These are phyloP conservation scores for Entomophthora muscae DNA, from an alignment of 371 early-diverging fungal genomes.

Conservation along the genomic window DNA sequence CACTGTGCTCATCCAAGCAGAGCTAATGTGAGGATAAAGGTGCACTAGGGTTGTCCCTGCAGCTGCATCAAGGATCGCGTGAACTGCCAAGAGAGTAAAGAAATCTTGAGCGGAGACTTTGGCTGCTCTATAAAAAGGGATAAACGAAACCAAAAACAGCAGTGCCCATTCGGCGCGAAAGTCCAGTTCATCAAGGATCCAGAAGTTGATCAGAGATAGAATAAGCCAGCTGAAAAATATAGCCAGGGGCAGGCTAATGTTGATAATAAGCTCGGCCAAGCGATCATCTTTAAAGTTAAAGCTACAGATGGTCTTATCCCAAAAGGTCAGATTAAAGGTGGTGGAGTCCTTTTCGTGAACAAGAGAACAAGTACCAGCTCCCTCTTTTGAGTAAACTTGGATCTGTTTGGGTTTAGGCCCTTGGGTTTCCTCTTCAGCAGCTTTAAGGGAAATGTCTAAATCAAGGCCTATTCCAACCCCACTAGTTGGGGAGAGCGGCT, in stretches of 20 bases:
- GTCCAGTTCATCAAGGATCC: neutral
- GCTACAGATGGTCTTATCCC: neutral
- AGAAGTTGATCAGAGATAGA: neutral
- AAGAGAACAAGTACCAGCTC: neutral
- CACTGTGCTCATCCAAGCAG: neutral
- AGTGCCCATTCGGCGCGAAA: neutral
- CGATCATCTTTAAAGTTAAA: neutral
- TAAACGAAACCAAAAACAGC: neutral
- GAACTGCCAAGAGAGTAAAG: neutral
- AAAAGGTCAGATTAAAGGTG: slow-evolving; percentile 4
- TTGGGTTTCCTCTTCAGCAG: neutral
- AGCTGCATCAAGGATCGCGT: neutral
- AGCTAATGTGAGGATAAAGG: neutral
- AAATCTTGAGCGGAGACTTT: neutral
- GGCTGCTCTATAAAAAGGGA: neutral
- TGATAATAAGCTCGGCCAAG: neutral
- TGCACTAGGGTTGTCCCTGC: neutral
- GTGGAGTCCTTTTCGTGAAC: neutral
- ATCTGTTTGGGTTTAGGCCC: neutral
- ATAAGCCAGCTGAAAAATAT: neutral
- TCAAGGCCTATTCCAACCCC: neutral
- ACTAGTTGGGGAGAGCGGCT: neutral
- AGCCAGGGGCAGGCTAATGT: neutral
- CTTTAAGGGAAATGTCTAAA: neutral
- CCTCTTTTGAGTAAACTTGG: neutral